Conservation (phyloP, 129 eudicot genomes). For the Helichrysum umbraculigerum region DNA sequence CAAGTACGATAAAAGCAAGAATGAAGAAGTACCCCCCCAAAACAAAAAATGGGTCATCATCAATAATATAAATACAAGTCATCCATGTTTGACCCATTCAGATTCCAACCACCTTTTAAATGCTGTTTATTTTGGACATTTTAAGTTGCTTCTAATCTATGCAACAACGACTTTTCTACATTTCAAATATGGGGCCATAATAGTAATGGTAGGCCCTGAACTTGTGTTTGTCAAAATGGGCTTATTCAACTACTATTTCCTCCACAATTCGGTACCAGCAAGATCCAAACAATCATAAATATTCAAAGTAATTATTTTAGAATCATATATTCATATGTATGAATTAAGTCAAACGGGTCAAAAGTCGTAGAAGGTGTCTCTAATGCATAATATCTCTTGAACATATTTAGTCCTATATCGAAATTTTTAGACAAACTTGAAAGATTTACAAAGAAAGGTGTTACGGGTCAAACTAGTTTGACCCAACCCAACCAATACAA, state of each 20-base stretch:
- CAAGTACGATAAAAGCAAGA: conserved; percentile 2
- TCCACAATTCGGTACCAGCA: neutral
- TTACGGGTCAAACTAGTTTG: neutral
- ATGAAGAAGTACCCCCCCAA: conserved; percentile 5
- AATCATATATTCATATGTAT: too few species aligned
- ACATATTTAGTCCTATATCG: too few species aligned
- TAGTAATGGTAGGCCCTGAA: conserved; percentile 15
- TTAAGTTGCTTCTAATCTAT: conserved; percentile 33
- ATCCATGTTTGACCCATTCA: conserved; percentile 37
- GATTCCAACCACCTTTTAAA: conserved; percentile 35
- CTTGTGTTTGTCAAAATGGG: conserved; percentile 18
- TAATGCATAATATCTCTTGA: too few species aligned
- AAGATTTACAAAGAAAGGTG: too few species aligned
- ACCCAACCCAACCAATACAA: neutral
- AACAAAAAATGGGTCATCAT: conserved; percentile 3
- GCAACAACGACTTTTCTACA: conserved; percentile 35
- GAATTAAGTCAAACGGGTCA: too few species aligned
- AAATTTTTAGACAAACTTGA: too few species aligned
- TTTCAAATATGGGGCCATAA: conserved; percentile 27
- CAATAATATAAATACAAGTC: neutral
- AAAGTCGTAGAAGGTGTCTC: too few species aligned
- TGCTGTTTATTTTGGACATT: conserved; percentile 33
- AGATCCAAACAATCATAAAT: neutral
- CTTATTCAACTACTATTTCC: conserved; percentile 20
- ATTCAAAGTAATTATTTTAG: neutral